phyloP scores from a whole-genome alignment of 495 filamentous ascomycete species.

The Peziza echinospora region DNA sequence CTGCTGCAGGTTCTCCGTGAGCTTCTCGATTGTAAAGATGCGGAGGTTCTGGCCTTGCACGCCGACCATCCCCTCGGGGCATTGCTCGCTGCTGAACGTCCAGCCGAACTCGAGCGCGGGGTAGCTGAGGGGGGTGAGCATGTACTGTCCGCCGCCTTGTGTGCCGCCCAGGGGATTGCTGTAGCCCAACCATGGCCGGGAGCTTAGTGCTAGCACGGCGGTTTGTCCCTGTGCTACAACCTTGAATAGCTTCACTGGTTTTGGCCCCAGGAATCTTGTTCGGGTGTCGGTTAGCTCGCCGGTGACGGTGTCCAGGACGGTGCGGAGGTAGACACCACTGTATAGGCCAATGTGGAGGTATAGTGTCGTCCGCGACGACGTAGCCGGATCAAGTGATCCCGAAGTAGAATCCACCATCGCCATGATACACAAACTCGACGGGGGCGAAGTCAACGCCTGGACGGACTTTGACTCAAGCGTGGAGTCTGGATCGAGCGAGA shows the following conservation, averaged over 20 bases:
- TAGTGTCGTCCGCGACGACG: slow-evolving; percentile 40
- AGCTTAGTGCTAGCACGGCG: slow-evolving; percentile 76
- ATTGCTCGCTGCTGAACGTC: slow-evolving; percentile 89
- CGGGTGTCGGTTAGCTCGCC: slow-evolving; percentile 86
- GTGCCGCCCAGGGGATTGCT: slow-evolving; percentile 41
- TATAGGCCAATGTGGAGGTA: slow-evolving; percentile 91
- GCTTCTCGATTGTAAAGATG: slow-evolving; percentile 74
- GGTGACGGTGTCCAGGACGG: slow-evolving; percentile 79
- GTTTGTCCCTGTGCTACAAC: slow-evolving; percentile 65
- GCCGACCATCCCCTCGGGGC: slow-evolving; percentile 83
- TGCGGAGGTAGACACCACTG: slow-evolving; percentile 85
- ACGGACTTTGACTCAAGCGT: slow-evolving; percentile 83
- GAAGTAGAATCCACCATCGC: slow-evolving; percentile 65
- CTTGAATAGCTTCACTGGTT: slow-evolving; percentile 65
- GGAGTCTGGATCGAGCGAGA: slow-evolving; percentile 72
- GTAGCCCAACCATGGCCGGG: slow-evolving; percentile 84
- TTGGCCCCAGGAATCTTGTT: slow-evolving; percentile 79
- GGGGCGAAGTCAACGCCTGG: slow-evolving; percentile 74
- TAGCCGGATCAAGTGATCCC: slow-evolving; percentile 15
- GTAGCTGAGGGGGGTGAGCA: slow-evolving; percentile 79
- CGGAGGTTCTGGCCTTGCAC: slow-evolving; percentile 75
- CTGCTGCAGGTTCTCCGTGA: slow-evolving; percentile 69
- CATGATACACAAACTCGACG: slow-evolving; percentile 80
- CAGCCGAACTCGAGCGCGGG: slow-evolving; percentile 77
- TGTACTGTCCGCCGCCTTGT: slow-evolving; percentile 31